Base-by-base conservation (phyloP, 768 basidiomycete species). In the Boletus sp. region DNA sequence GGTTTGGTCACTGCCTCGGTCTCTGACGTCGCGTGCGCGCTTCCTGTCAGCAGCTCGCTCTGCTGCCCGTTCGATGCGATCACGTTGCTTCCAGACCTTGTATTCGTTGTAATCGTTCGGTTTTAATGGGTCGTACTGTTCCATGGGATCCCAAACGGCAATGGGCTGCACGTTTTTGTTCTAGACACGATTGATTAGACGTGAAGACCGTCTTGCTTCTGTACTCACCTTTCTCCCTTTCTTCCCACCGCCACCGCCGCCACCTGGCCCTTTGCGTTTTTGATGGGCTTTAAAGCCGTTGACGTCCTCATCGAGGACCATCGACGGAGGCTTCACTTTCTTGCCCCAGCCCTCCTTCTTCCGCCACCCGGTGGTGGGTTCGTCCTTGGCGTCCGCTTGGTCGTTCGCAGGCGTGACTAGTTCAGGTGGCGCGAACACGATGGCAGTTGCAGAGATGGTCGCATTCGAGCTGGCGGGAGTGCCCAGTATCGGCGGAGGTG, bases 81-180 rank as follows among this genome's bases (percentile, higher is more conserved):
- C 88, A 55, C 84, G 84, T 59, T 84, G 83, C 61, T 87, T 87
- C 85, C 86, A 93, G 11, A 83, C 63, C 65, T 92, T 94, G 78
- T 86, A 94, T 64, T 94, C 92, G 62, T 87, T 86, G 73, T 94
- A 93, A 63, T 94, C 92, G 57, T 94, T 94, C 2, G 92, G 92
- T 28, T 89, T 83, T 20, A 85, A 72, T 2, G 91, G 89, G 60
- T 94, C 92, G 67, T 94, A 94, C 30, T 74, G 78, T 64, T 93
- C 92, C 55, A 73, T 67, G 5, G 92, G 92, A 71, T 94, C 90
- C 92, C 92, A 92, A 2, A 83, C 71, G 2, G 73, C 71, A 7
- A 82, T 61, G 11, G 78, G 71, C 44, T 81, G 81, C 0, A 77
- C 71, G 64, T 83, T 80, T 60, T 86, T 87, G 65, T 87, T 86